A percentile compares a stretch with the other conserved stretches of the same genome.
Conservation (phyloP, 441 rosid species). For the Pelargonium citronellum region DNA sequence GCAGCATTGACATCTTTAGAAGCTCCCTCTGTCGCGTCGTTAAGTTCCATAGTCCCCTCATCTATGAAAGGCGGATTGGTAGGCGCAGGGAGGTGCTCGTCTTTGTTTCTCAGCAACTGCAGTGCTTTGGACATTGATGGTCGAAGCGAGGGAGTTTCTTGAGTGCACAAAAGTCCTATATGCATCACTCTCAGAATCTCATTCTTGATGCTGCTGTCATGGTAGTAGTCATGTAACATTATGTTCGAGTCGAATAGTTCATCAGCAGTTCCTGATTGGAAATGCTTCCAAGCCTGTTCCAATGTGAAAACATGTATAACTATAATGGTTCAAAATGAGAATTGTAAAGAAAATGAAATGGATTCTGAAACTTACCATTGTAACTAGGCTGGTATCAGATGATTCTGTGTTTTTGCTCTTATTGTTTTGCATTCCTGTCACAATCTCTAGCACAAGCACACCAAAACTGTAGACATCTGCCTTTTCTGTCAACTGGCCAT, state of each 20-base stretch:
- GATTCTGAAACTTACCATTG: conserved; percentile 35
- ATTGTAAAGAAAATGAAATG: conserved; percentile 8
- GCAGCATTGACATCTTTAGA: too few relatives aligned
- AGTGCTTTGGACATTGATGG: conserved; percentile 72
- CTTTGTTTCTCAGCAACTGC: conserved; percentile 66
- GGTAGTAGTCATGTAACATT: conserved; percentile 34
- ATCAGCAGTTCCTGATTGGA: conserved; percentile 55
- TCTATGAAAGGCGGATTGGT: conserved; percentile 80
- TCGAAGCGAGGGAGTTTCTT: conserved; percentile 60
- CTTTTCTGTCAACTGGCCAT: conserved; percentile 83
- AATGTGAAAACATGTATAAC: too few relatives aligned
- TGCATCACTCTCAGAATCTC: conserved; percentile 59
- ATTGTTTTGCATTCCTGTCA: conserved; percentile 72
- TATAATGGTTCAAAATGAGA: conserved; percentile 1
- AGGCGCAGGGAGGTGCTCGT: conserved; percentile 58
- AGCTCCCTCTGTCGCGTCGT: too few relatives aligned
- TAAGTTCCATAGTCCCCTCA: conserved; percentile 72
- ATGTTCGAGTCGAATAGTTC: conserved; percentile 68
- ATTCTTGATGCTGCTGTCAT: conserved; percentile 36
- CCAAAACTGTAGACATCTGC: conserved; percentile 93
- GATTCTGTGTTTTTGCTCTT: conserved; percentile 59
- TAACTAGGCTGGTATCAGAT: conserved; percentile 45
- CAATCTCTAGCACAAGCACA: conserved; percentile 76
- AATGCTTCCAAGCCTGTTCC: conserved; percentile 77
- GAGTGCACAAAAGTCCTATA: conserved; percentile 76